Conservation (phyloP, 805 yeast genomes). For the Cyberlindnera misumaiensis region DNA sequence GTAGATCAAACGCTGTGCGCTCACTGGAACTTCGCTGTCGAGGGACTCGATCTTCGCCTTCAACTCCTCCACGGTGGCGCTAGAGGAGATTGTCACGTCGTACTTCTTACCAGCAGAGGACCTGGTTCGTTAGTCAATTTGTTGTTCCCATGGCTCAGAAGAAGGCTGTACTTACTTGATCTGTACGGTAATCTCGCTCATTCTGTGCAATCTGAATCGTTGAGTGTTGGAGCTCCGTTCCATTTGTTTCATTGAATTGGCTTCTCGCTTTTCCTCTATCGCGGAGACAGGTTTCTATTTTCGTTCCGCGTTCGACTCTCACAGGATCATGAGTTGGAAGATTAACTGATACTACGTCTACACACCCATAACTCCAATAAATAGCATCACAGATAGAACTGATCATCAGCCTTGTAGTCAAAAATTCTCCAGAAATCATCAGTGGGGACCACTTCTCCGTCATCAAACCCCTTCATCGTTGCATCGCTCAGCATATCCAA, state of each 20-base stretch:
- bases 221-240: too few relatives aligned
- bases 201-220: too few relatives aligned
- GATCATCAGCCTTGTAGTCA: constrained; percentile 22
- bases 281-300: too few relatives aligned
- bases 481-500: constrained; percentile 21
- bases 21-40: constrained; percentile 60
- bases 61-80: constrained; percentile 57
- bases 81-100: constrained; percentile 48
- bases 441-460: constrained; percentile 11
- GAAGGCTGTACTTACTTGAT: too few relatives aligned
- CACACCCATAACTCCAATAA: too few relatives aligned
- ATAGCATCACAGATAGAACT: constrained; percentile 15
- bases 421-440: constrained; percentile 23
- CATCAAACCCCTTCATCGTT: constrained; percentile 19
- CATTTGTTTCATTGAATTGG: too few relatives aligned
- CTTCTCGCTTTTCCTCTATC: too few relatives aligned
- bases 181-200: too few relatives aligned
- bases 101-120: constrained; percentile 73
- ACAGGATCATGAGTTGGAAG: too few relatives aligned
- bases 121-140: constrained; percentile 10
- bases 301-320: too few relatives aligned
- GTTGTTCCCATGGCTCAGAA: too few relatives aligned
- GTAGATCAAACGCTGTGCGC: constrained; percentile 83
- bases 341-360: too few relatives aligned
- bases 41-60: constrained; percentile 55